These are phyloP conservation scores for Aspergillus texensis DNA, from an alignment of 2,329 filamentous ascomycete species.

Conservation along the genomic window DNA sequence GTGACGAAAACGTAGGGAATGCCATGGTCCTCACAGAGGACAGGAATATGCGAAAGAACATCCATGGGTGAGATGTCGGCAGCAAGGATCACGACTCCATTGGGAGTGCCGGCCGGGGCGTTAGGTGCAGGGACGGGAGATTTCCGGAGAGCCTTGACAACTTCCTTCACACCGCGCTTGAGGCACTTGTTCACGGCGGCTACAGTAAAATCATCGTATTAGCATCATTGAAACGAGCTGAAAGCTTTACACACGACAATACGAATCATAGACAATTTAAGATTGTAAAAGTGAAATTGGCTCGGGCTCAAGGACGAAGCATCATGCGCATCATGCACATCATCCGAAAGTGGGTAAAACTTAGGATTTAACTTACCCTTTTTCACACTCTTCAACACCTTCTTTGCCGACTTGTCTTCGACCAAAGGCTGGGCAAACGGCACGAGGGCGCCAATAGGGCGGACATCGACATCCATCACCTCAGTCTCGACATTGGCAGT, in stretches of 20 bases:
- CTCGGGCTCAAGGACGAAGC: neutral
- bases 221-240: slow-evolving; percentile 16
- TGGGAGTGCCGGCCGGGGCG: slow-evolving; percentile 63
- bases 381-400: slow-evolving; percentile 56
- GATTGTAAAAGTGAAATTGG: neutral
- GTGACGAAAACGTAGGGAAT: slow-evolving; percentile 96
- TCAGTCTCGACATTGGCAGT: slow-evolving; percentile 29
- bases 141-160: slow-evolving; percentile 97
- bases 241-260: slow-evolving; percentile 2
- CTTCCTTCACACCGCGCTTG: slow-evolving; percentile 98
- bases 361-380: slow-evolving; percentile 42
- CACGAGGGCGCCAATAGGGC: slow-evolving; percentile 50
- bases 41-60: slow-evolving; percentile 96
- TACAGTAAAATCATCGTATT: slow-evolving; percentile 45
- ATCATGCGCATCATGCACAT: neutral
- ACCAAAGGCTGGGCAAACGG: slow-evolving; percentile 54
- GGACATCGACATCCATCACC: slow-evolving; percentile 31
- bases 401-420: slow-evolving; percentile 55
- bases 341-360: neutral
- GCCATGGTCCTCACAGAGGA: slow-evolving; percentile 97
- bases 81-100: slow-evolving; percentile 83
- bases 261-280: neutral
- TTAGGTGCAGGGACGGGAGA: slow-evolving; percentile 71
- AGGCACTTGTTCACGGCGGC: slow-evolving; percentile 94
- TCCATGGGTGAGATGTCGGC: slow-evolving; percentile 98